These are phyloP conservation scores for Parafenestella ontariensis DNA, from an alignment of 2,329 filamentous ascomycete genomes.

Conservation along the genomic window DNA sequence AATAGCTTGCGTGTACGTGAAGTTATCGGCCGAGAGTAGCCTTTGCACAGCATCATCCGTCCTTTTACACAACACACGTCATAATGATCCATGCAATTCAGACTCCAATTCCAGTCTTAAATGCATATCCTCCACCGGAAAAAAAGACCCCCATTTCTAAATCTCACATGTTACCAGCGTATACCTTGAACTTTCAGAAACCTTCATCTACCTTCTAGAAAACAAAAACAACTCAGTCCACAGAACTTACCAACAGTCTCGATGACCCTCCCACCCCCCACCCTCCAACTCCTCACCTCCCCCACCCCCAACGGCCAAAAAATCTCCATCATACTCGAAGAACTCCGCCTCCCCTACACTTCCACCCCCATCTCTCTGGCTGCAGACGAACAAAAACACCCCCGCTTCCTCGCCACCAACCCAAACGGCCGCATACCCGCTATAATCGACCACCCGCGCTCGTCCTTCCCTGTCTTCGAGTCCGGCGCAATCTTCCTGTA, in stretches of 20 bases:
- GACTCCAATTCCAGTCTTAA: too few species aligned
- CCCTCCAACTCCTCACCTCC: slow-evolving; percentile 82
- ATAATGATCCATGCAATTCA: background rate
- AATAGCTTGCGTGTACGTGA: too few species aligned
- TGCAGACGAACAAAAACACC: slow-evolving; percentile 76
- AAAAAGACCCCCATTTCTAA: too few species aligned
- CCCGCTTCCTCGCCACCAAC: slow-evolving; percentile 85
- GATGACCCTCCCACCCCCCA: too few species aligned
- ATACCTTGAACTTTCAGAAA: background rate
- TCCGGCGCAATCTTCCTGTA: slow-evolving; percentile 83
- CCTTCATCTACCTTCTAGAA: background rate
- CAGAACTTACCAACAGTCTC: slow-evolving; percentile 20
- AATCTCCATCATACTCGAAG: slow-evolving; percentile 80
- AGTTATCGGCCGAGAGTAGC: too few species aligned
- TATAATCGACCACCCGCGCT: slow-evolving; percentile 73
- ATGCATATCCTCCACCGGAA: background rate
- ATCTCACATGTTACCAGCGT: too few species aligned
- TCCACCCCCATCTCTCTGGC: slow-evolving; percentile 63
- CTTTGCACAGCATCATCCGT: background rate
- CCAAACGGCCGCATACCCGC: slow-evolving; percentile 90
- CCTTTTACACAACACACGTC: background rate
- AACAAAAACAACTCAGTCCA: slow-evolving; percentile 32
- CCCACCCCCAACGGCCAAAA: slow-evolving; percentile 89
- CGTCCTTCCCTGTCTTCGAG: slow-evolving; percentile 77
- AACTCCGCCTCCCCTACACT: slow-evolving; percentile 63